These are phyloP conservation scores for Boletus insuetus DNA, from an alignment of 768 basidiomycete species.

Conservation along the genomic window DNA sequence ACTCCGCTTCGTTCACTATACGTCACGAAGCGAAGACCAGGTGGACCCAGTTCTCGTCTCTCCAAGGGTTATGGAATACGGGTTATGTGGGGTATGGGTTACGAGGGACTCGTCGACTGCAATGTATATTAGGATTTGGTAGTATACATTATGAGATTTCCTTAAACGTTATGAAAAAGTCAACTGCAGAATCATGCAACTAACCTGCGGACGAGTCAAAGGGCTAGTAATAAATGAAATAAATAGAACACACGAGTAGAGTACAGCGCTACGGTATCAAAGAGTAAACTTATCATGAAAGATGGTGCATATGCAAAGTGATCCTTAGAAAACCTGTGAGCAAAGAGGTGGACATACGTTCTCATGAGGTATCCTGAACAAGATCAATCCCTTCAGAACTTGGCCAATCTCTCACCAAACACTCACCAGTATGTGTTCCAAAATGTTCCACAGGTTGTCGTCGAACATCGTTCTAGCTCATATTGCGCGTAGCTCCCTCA, in stretches of 20 bases:
- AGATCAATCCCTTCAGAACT: not conserved
- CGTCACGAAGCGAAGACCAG: constrained; percentile 3
- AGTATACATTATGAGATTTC: no score
- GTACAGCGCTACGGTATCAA: no score
- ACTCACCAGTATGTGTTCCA: not conserved
- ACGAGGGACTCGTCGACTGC: no score
- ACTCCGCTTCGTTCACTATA: not conserved
- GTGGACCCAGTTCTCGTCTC: not conserved
- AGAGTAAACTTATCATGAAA: no score
- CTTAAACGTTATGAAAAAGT: no score
- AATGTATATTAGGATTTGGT: no score
- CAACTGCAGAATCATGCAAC: no score
- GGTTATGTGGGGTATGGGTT: no score
- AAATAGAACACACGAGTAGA: no score
- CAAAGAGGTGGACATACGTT: not conserved
- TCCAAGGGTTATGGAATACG: no score
- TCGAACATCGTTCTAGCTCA: not conserved
- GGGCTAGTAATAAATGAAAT: no score
- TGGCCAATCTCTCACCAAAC: not conserved
- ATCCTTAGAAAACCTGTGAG: not conserved
- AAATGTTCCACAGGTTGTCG: not conserved
- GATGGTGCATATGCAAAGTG: not conserved
- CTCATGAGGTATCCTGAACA: not conserved
- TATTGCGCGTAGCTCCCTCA: constrained; percentile 13
- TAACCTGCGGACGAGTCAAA: no score